Evolutionary conservation across 371 early-diverging fungal species (phyloP).

Genomic region (Antonospora locustae): DNA sequence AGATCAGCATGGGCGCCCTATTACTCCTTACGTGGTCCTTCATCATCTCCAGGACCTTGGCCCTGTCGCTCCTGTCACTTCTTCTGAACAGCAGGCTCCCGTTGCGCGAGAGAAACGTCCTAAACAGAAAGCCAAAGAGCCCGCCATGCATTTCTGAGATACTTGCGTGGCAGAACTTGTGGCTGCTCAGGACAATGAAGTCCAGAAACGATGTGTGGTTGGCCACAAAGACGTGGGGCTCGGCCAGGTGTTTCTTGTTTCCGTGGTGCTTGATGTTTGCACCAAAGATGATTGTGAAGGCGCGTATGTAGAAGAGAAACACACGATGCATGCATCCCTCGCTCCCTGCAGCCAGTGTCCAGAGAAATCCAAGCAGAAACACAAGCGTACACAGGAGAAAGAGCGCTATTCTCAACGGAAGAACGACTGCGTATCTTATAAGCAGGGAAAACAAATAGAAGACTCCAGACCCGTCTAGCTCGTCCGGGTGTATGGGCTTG

Average conservation of each 20-base stretch:
- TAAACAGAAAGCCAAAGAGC: slow-evolving; percentile 60
- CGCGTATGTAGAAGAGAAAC: slow-evolving; percentile 23
- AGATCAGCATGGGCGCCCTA: slow-evolving; percentile 59
- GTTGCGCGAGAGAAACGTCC: slow-evolving; percentile 59
- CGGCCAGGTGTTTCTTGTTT: slow-evolving; percentile 56
- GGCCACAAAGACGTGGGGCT: slow-evolving; percentile 61
- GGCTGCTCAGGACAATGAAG: slow-evolving; percentile 61
- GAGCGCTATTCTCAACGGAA: slow-evolving; percentile 38
- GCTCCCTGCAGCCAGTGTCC: background rate
- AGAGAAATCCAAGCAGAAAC: slow-evolving; percentile 18
- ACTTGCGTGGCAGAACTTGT: slow-evolving; percentile 63
- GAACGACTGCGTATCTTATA: slow-evolving; percentile 42
- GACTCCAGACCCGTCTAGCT: slow-evolving; percentile 29
- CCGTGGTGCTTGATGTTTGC: slow-evolving; percentile 58
- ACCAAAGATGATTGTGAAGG: slow-evolving; percentile 30
- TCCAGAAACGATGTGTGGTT: slow-evolving; percentile 71
- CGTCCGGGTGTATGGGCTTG: slow-evolving; percentile 16
- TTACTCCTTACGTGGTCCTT: slow-evolving; percentile 51
- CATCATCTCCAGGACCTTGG: slow-evolving; percentile 56
- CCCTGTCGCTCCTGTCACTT: slow-evolving; percentile 59
- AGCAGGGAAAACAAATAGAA: slow-evolving; percentile 43
- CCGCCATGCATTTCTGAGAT: slow-evolving; percentile 62
- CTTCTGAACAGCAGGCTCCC: slow-evolving; percentile 65
- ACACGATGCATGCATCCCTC: background rate
- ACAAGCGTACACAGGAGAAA: slow-evolving; percentile 1